Percentiles rank a stretch among this genome's conserved stretches.
These are phyloP conservation scores for Fusarium sp. DNA, from an alignment of 2,329 filamentous ascomycete genomes.

Conservation along the genomic window DNA sequence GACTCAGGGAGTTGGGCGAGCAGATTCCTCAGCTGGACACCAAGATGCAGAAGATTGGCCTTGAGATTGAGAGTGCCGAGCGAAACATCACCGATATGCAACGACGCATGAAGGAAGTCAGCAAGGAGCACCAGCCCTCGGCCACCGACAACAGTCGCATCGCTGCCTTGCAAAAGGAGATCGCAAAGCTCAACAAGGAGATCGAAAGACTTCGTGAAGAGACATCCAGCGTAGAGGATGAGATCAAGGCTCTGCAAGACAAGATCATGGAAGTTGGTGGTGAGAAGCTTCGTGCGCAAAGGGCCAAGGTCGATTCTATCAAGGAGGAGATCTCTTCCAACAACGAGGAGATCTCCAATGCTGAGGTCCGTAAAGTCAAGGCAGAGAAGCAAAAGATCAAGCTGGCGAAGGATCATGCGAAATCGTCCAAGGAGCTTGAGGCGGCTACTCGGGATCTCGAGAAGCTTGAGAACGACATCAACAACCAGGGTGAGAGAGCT, in stretches of 20 bases:
- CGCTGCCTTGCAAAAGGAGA: conserved; percentile 79
- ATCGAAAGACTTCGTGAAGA: conserved; percentile 83
- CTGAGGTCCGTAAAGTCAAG: conserved; percentile 90
- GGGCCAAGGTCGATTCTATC: conserved; percentile 87
- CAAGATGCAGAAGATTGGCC: conserved; percentile 86
- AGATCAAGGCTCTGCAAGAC: conserved; percentile 92
- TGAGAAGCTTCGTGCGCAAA: conserved; percentile 89
- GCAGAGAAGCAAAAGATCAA: conserved; percentile 93
- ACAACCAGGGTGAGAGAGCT: conserved; percentile 79
- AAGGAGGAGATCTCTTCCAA: conserved; percentile 87
- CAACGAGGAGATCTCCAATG: conserved; percentile 83
- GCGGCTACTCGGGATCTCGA: conserved; percentile 78
- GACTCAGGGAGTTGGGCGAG: conserved; percentile 77
- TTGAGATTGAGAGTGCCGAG: conserved; percentile 89
- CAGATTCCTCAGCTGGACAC: conserved; percentile 89
- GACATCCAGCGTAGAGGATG: conserved; percentile 89
- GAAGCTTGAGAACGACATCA: conserved; percentile 81
- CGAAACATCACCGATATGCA: conserved; percentile 87
- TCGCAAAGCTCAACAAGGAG: conserved; percentile 79
- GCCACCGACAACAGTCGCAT: conserved; percentile 83
- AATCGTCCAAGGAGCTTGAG: conserved; percentile 83
- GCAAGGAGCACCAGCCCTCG: conserved; percentile 82
- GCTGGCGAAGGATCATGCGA: conserved; percentile 83
- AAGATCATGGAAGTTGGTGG: conserved; percentile 99
- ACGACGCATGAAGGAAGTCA: conserved; percentile 86